These are phyloP conservation scores for Silybum marianum DNA, from an alignment of 129 eudicot genomes.

Conservation along the genomic window DNA sequence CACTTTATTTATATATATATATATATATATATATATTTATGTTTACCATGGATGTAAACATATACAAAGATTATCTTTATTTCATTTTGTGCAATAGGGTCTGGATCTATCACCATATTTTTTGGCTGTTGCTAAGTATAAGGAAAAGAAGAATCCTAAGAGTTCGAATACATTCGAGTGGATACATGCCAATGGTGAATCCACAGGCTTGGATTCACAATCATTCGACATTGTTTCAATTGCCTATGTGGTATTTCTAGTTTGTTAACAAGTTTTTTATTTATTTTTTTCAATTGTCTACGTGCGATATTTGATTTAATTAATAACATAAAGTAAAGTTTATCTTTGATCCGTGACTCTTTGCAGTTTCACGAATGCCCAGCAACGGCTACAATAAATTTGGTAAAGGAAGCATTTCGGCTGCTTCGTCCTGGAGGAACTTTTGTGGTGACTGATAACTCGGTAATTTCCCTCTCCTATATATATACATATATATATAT, in stretches of 20 bases:
- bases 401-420: constrained; percentile 84
- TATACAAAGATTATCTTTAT: not conserved
- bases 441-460: constrained; percentile 81
- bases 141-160: constrained; percentile 57
- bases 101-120: constrained; percentile 95
- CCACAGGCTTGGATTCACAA: constrained; percentile 77
- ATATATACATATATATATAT: too few relatives aligned
- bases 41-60: not conserved
- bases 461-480: constrained; percentile 48
- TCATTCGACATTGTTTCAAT: constrained; percentile 95
- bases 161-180: constrained; percentile 55
- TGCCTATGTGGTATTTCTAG: constrained; percentile 73
- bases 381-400: constrained; percentile 65
- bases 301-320: not conserved
- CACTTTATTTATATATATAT: not conserved
- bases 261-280: not conserved
- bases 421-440: constrained; percentile 99
- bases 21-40: too few relatives aligned
- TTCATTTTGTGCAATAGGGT: constrained; percentile 54
- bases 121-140: constrained; percentile 82
- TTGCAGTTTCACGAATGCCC: constrained; percentile 96
- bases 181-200: constrained; percentile 97
- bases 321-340: not conserved
- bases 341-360: not conserved
- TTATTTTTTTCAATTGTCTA: not conserved